Base-by-base conservation (phyloP, 306 rosid genomes). In the Crotalaria pallida region DNA sequence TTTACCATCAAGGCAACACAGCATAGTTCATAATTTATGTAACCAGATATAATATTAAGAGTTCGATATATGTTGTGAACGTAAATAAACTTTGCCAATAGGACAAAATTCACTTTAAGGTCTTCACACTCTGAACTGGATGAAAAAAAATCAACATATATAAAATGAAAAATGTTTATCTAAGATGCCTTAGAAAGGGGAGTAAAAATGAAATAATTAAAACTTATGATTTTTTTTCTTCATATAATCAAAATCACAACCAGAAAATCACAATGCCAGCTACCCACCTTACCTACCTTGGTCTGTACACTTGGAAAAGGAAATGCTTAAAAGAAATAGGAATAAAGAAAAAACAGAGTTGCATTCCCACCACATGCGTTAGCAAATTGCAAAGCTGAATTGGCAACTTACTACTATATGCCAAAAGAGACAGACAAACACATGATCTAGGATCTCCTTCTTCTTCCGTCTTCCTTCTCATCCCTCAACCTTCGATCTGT, bases 361-460 rank as follows among this genome's bases (percentile, higher is more conserved):
- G 0, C 58, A 64, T 65, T 59, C 29, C 60, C 43, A 33, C 70
- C 64, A 67, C 64, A 50, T 67, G 71, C 66, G 47, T 60, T 61
- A 7, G 16, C 38, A 45, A n/a, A n/a, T n/a, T n/a, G n/a, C n/a
- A n/a, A n/a, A 68, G 74, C 44, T 73, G 77, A 62, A 51, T 17
- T 72, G 41, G 62, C 36, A 31, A 5, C 5, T 0, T 27, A 27
- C 77, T 43, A 60, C 74, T 69, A 23, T 5, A 58, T 31, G 45
- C 38, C 69, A 49, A 72, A n/a, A 72, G 17, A 15, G 40, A 41
- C 61, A 44, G 13, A 13, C 60, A 9, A 19, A 21, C 72, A 56
- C 74, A 69, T 69, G 70, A 55, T 68, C 67, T 79, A 59, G 75
- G 75, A 79, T 67, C 48, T 79, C 40, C 73, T 48, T 34, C 23